Evolutionary conservation across 306 rosid species (phyloP).

Genomic region (Inga leiocalycina): DNA sequence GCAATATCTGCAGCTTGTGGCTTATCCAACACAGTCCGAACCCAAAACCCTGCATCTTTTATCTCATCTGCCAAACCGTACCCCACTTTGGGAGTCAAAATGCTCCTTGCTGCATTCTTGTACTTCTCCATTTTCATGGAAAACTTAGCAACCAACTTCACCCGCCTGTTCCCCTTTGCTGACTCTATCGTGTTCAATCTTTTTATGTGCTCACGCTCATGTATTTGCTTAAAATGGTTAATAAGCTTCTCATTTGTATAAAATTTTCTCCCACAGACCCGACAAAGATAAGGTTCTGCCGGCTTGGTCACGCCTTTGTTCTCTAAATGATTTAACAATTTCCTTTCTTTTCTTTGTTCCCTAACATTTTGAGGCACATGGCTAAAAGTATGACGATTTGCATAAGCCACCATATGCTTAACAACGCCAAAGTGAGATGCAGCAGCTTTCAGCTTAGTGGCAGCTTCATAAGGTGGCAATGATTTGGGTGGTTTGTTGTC

Average conservation of each 20-base stretch:
- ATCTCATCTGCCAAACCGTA: slow-evolving; percentile 68
- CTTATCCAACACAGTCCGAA: slow-evolving; percentile 50
- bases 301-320: slow-evolving; percentile 58
- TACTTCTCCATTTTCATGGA: slow-evolving; percentile 91
- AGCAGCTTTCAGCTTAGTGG: slow-evolving; percentile 64
- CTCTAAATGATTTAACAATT: slow-evolving; percentile 51
- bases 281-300: slow-evolving; percentile 58
- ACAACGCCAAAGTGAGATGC: slow-evolving; percentile 73
- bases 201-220: slow-evolving; percentile 70
- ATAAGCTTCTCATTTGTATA: slow-evolving; percentile 66
- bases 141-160: slow-evolving; percentile 75
- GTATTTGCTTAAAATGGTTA: slow-evolving; percentile 78
- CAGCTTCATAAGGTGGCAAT: slow-evolving; percentile 70
- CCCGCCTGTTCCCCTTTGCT: slow-evolving; percentile 71
- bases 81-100: slow-evolving; percentile 66
- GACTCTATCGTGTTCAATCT: slow-evolving; percentile 77
- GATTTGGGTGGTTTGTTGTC: slow-evolving; percentile 81
- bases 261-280: slow-evolving; percentile 81
- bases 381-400: slow-evolving; percentile 53
- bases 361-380: slow-evolving; percentile 55
- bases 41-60: slow-evolving; percentile 75
- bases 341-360: slow-evolving; percentile 57
- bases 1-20: slow-evolving; percentile 59
- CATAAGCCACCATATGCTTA: slow-evolving; percentile 74
- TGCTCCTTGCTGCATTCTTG: slow-evolving; percentile 60